Conservation (phyloP, 208 protist genomes). For the Angomonas desouzai region DNA sequence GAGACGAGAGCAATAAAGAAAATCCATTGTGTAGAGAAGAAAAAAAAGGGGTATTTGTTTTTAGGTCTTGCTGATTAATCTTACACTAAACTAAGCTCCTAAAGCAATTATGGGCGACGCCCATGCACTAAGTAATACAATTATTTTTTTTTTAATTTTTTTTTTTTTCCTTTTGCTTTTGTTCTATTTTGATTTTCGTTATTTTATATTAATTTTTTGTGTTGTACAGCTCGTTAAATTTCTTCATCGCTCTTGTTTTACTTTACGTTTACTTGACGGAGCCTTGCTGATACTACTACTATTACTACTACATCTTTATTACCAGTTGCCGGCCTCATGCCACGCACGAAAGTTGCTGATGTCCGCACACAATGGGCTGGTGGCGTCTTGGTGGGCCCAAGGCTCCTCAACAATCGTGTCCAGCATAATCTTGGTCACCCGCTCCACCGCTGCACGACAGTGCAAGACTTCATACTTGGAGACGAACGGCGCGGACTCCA, state of each 20-base stretch:
- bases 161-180: not conserved
- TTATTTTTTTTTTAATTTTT: constrained; percentile 8
- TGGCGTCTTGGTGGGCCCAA: constrained; percentile 70
- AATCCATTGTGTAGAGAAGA: not conserved
- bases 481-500: constrained; percentile 33
- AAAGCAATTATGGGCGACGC: not conserved
- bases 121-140: not conserved
- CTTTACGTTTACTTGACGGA: no score
- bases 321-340: constrained; percentile 88
- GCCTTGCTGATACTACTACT: not conserved
- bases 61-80: not conserved
- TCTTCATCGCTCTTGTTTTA: no score
- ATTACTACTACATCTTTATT: constrained; percentile 15
- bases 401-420: constrained; percentile 85
- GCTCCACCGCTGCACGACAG: constrained; percentile 62
- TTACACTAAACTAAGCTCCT: not conserved
- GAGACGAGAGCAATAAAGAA: no score
- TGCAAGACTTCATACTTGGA: constrained; percentile 46
- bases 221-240: no score
- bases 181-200: not conserved
- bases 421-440: constrained; percentile 83
- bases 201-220: no score
- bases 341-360: constrained; percentile 82
- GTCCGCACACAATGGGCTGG: constrained; percentile 69
- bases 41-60: not conserved